These are phyloP conservation scores for Aspergillus latus DNA, from an alignment of 2,329 filamentous ascomycete species.

Conservation along the genomic window DNA sequence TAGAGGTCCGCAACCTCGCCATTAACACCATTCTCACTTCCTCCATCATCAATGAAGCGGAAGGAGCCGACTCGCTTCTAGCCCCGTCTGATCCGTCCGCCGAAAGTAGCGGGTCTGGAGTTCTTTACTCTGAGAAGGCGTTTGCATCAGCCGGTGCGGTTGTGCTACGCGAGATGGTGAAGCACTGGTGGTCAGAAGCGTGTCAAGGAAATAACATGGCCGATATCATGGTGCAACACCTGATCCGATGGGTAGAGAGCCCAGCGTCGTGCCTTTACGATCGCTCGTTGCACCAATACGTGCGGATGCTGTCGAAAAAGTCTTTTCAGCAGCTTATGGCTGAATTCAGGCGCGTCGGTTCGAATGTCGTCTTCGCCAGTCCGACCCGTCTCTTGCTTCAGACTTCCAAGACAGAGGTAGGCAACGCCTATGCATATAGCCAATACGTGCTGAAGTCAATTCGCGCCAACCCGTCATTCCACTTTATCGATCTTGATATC, in stretches of 20 bases:
- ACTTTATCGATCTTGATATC: slow-evolving; percentile 95
- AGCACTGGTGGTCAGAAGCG: slow-evolving; percentile 96
- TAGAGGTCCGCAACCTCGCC: slow-evolving; percentile 88
- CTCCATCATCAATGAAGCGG: slow-evolving; percentile 92
- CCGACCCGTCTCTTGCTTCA: slow-evolving; percentile 86
- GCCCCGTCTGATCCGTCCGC: slow-evolving; percentile 69
- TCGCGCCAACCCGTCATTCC: slow-evolving; percentile 90
- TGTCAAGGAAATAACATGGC: slow-evolving; percentile 90
- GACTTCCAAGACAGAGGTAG: slow-evolving; percentile 94
- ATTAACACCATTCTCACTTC: slow-evolving; percentile 98
- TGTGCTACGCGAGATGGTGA: slow-evolving; percentile 96
- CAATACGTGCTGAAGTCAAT: slow-evolving; percentile 98
- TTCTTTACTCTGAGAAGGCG: slow-evolving; percentile 80
- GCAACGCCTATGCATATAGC: slow-evolving; percentile 93
- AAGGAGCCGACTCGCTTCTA: slow-evolving; percentile 83
- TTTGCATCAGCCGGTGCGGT: slow-evolving; percentile 90
- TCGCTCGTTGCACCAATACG: slow-evolving; percentile 89
- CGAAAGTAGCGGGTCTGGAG: slow-evolving; percentile 62
- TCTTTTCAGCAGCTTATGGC: slow-evolving; percentile 96
- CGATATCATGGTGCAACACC: slow-evolving; percentile 93
- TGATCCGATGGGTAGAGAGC: slow-evolving; percentile 95
- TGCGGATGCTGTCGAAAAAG: slow-evolving; percentile 98
- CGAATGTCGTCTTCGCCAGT: slow-evolving; percentile 92
- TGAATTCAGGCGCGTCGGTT: slow-evolving; percentile 92
- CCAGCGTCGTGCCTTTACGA: slow-evolving; percentile 95